These are phyloP conservation scores for maize (Zea mays) DNA, from an alignment of 176 grass and related monocot genomes.

Conservation along the genomic window Zm-B73-REFERENCE-NAM-5.0 NC_050096.1:193200501-193201000, in stretches of 20 bases:
- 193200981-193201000: constrained; percentile 3
- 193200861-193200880: neutral
- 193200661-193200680: neutral
- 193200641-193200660: constrained; percentile 5
- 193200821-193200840: neutral
- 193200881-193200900: neutral
- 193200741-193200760: neutral
- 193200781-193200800: neutral
- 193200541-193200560: neutral
- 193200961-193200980: no score
- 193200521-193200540: neutral
- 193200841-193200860: neutral
- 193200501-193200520: neutral
- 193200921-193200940: neutral
- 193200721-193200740: constrained; percentile 1
- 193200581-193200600: neutral
- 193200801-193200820: neutral
- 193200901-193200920: neutral
- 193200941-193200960: no score
- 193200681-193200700: neutral
- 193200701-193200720: neutral
- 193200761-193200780: neutral
- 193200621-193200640: neutral
- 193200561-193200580: neutral
- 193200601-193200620: constrained; percentile 5